phyloP scores from a whole-genome alignment of 331 rosid genomes.

The Phaseolus coccineus region DNA sequence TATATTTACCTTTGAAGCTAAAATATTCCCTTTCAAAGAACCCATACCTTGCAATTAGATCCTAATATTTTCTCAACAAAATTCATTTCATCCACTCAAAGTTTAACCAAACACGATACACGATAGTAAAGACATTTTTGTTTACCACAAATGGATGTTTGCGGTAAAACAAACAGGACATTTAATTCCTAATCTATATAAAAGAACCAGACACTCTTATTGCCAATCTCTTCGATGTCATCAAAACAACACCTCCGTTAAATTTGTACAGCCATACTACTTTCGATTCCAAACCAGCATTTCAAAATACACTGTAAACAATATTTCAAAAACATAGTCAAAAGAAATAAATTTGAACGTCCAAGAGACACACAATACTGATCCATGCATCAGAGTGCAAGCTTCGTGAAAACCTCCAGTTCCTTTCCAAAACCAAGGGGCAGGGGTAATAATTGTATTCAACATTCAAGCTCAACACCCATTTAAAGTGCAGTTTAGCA shows the following conservation, averaged over 20 bases:
- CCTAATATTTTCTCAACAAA: neutral
- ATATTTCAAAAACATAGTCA: too few species aligned
- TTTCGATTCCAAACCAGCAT: slow-evolving; percentile 16
- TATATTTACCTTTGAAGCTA: neutral
- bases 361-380: slow-evolving; percentile 2
- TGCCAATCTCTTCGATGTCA: slow-evolving; percentile 12
- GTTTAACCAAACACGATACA: neutral
- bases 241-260: neutral
- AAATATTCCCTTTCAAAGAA: neutral
- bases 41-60: neutral
- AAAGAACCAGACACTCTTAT: slow-evolving; percentile 1
- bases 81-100: neutral
- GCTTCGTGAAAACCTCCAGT: neutral
- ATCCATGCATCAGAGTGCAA: neutral
- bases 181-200: slow-evolving; percentile 3
- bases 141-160: neutral
- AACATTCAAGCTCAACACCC: slow-evolving; percentile 2
- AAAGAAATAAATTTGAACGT: neutral
- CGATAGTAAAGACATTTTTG: neutral
- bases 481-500: neutral
- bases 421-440: neutral
- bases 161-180: neutral
- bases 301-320: too few species aligned
- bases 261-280: neutral
- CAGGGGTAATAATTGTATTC: neutral